These are phyloP conservation scores for Dryadomyces sulphureus DNA, from an alignment of 2,329 filamentous ascomycete genomes.

Conservation along the genomic window DNA sequence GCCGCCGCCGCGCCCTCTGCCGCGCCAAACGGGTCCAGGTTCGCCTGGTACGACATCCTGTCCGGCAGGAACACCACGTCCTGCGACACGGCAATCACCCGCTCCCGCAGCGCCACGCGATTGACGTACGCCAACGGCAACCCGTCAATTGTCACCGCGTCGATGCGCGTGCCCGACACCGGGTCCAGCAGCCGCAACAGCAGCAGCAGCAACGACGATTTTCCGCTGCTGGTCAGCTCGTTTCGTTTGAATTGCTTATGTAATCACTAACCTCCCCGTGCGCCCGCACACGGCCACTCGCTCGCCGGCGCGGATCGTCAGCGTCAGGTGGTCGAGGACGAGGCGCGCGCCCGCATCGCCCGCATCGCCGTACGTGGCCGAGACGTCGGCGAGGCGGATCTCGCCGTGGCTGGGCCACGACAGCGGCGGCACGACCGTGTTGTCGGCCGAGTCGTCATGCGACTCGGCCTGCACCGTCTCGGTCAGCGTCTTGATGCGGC, in stretches of 20 bases:
- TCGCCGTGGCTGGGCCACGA: conserved; percentile 14
- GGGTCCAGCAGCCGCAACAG: conserved; percentile 27
- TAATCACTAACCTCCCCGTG: conserved; percentile 18
- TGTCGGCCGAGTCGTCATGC: conserved; percentile 10
- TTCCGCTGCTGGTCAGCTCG: conserved; percentile 18
- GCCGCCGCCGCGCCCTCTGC: conserved; percentile 10
- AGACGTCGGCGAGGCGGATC: conserved; percentile 14
- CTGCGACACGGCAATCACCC: conserved; percentile 37
- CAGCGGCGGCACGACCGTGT: conserved; percentile 13
- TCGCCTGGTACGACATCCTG: conserved; percentile 20
- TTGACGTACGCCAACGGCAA: conserved; percentile 22
- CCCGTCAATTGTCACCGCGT: conserved; percentile 27
- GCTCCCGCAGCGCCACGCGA: conserved; percentile 26
- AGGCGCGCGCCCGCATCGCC: conserved; percentile 10
- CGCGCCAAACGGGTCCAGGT: conserved; percentile 25
- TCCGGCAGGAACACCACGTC: conserved; percentile 35
- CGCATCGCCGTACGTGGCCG: conserved; percentile 13
- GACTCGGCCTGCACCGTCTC: conserved; percentile 14
- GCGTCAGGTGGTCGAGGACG: conserved; percentile 10
- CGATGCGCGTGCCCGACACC: conserved; percentile 21
- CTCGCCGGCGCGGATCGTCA: conserved; percentile 18
- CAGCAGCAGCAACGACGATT: conserved; percentile 26
- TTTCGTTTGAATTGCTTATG: neutral
- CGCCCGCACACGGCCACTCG: conserved; percentile 29
- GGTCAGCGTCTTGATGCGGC: conserved; percentile 18